Evolutionary conservation across 73 alveolate genomes (phyloP), one percentile per base, ranked within the genome.

Genomic region (Paramecium primaurelia): DNA sequence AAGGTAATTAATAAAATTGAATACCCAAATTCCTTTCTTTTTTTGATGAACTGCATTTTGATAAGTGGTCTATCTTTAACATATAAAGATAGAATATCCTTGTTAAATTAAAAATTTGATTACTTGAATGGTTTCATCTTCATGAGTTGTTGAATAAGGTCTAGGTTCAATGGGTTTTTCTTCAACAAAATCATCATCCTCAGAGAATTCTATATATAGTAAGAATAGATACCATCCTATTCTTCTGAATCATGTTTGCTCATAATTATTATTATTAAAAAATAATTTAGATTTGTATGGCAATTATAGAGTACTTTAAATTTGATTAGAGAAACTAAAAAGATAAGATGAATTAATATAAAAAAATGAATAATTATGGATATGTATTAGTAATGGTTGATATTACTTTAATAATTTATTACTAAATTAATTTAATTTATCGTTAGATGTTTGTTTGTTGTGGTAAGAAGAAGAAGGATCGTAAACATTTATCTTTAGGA

Each of bases 1-100:
- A 45, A 40, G 16, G 42, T 14, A 26, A 5, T 3, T 68, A 12
- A 26, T 1, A 20, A 80, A 44, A 47, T 22, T 38, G 7, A 18
- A 25, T 89, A 89, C 77, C 94, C 94, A 34, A 89, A 89, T 49
- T 89, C 94, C 34, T 83, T 89, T 89, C 94, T 89, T 20, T 89
- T 89, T 83, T 89, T 89, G 36, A 89, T 89, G 60, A 89, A 89
- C 51, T 89, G 68, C 94, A 89, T 89, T 54, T 89, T 89, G 38
- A 89, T 89, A 1, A 83, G 22, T 8, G 90, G 92, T 69, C 94
- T 68, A 73, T 89, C 91, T 12, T 42, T 42, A n/a, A 47, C 45
- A 4, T 26, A 32, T 0, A 80, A 6, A 12, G 47, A 32, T 40
- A 25, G 16, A 14, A 80, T 80, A 22, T 80, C 91, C 75, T 80